Conservation (phyloP, 2,329 filamentous ascomycete species). For the Seiridium unicorne region DNA sequence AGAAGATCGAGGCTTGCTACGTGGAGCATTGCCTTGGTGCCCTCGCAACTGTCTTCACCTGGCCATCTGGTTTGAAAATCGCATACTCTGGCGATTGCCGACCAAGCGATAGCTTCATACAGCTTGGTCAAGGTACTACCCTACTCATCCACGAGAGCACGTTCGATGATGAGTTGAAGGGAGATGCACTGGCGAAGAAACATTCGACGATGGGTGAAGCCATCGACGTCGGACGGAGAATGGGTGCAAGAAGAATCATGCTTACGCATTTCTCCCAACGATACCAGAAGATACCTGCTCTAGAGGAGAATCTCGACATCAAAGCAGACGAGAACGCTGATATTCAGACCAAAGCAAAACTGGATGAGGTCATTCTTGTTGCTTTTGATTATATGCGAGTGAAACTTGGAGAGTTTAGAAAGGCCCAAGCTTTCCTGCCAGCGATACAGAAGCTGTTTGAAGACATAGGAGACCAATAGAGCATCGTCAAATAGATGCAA, state of each 20-base stretch:
- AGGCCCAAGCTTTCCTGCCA: conserved; percentile 29
- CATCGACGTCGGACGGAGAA: conserved; percentile 69
- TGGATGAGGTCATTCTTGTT: conserved; percentile 61
- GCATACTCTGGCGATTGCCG: conserved; percentile 95
- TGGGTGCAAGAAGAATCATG: conserved; percentile 77
- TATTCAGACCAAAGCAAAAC: conserved; percentile 29
- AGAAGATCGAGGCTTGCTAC: conserved; percentile 60
- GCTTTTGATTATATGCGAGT: conserved; percentile 81
- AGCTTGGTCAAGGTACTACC: conserved; percentile 71
- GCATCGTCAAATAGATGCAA: neutral
- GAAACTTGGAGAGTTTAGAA: conserved; percentile 34
- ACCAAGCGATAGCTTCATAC: conserved; percentile 67
- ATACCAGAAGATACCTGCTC: conserved; percentile 72
- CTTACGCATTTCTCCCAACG: conserved; percentile 95
- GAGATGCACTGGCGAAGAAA: conserved; percentile 82
- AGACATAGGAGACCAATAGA: conserved; percentile 7
- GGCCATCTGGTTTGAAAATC: conserved; percentile 77
- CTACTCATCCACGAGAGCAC: conserved; percentile 94
- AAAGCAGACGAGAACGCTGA: conserved; percentile 16
- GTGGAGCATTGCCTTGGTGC: conserved; percentile 81
- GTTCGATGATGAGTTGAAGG: conserved; percentile 80
- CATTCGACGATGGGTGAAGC: conserved; percentile 90
- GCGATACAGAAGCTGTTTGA: conserved; percentile 28
- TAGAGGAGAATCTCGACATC: conserved; percentile 34
- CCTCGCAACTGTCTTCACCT: conserved; percentile 74